Percentiles rank a stretch among this genome's conserved stretches.
Evolutionary conservation across 257 asterid species (phyloP).

Genomic region (Craterostigma plantagineum): DNA sequence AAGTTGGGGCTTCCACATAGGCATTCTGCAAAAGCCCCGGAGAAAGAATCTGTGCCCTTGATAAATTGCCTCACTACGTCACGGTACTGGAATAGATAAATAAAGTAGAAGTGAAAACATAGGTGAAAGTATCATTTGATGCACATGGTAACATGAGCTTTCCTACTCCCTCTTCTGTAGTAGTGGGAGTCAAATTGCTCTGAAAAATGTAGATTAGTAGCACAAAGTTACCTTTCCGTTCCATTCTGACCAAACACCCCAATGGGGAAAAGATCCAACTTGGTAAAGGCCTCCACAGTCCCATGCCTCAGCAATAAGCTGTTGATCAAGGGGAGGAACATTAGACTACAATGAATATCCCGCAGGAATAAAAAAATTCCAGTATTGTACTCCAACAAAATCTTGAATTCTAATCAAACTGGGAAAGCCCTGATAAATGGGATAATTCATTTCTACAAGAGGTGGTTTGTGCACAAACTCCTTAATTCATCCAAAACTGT

Average conservation of each 20-base stretch:
- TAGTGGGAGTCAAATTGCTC: too few species aligned
- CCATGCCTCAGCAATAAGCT: slow-evolving; percentile 99
- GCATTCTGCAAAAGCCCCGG: slow-evolving; percentile 93
- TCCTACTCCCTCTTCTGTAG: background rate
- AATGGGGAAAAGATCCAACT: slow-evolving; percentile 86
- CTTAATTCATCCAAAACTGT: too few species aligned
- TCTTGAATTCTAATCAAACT: too few species aligned
- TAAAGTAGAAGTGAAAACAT: background rate
- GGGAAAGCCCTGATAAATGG: background rate
- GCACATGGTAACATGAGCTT: background rate
- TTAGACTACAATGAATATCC: background rate
- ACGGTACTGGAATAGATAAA: slow-evolving; percentile 93
- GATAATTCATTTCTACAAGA: too few species aligned
- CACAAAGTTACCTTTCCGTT: slow-evolving; percentile 68
- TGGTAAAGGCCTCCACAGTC: slow-evolving; percentile 99
- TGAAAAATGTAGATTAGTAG: too few species aligned
- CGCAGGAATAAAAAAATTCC: too few species aligned
- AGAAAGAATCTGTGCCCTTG: slow-evolving; percentile 91
- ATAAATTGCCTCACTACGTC: slow-evolving; percentile 83
- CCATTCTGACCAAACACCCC: slow-evolving; percentile 99
- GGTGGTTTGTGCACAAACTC: background rate
- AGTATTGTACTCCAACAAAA: too few species aligned
- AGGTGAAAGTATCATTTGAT: background rate
- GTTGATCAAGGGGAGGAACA: background rate
- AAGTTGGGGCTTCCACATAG: slow-evolving; percentile 94